Evolutionary conservation across 345 rosid genomes (phyloP).

Genomic region (Euphorbia peplus): DNA sequence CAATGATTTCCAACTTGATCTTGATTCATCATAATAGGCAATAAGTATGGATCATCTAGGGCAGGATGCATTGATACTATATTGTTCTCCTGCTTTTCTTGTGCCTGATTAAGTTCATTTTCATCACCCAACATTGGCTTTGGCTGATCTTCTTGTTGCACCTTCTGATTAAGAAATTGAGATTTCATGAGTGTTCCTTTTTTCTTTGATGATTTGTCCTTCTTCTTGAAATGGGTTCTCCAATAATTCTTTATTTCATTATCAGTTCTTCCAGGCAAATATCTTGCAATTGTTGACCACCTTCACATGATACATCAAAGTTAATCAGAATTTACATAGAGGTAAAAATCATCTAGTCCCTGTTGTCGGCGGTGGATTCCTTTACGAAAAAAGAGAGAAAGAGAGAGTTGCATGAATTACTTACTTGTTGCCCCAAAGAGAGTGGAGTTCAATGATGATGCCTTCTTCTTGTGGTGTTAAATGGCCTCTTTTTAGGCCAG

Average conservation of each 20-base stretch:
- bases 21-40: constrained; percentile 30
- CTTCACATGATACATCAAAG: constrained; percentile 22
- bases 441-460: constrained; percentile 75
- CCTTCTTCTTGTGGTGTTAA: constrained; percentile 84
- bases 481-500: constrained; percentile 80
- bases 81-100: constrained; percentile 23
- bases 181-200: constrained; percentile 36
- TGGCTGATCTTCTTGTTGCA: constrained; percentile 19
- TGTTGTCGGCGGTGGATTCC: no score
- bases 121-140: constrained; percentile 7
- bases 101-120: neutral
- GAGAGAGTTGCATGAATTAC: neutral
- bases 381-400: no score
- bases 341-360: no score
- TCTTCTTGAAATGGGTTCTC: constrained; percentile 86
- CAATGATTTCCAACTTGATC: constrained; percentile 29
- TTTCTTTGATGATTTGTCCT: constrained; percentile 33
- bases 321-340: neutral
- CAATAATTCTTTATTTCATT: constrained; percentile 93
- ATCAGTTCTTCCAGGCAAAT: constrained; percentile 89
- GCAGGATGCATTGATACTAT: constrained; percentile 22
- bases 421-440: constrained; percentile 90
- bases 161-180: constrained; percentile 25
- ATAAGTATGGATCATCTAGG: constrained; percentile 30
- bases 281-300: constrained; percentile 92